Percentiles rank a stretch among this genome's conserved stretches.
Conservation (phyloP, 2,329 filamentous ascomycete species). For the Aspergillus latus region DNA sequence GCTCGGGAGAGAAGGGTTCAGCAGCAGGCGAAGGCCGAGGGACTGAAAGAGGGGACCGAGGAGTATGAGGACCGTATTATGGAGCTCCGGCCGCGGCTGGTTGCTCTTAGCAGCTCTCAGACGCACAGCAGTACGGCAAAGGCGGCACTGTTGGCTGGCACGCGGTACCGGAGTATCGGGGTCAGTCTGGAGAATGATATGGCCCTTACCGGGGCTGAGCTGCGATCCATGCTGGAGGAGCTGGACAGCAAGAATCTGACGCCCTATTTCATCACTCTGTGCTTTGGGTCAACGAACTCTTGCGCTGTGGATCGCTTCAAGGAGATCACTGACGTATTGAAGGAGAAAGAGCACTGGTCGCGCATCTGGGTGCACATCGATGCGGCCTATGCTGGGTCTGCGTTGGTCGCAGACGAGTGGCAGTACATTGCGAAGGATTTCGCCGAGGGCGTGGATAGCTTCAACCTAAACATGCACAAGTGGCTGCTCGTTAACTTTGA, state of each 20-base stretch:
- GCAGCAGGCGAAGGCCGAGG: constrained; percentile 55
- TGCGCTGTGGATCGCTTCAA: constrained; percentile 83
- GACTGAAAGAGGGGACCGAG: constrained; percentile 45
- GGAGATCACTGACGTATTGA: constrained; percentile 61
- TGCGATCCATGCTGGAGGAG: constrained; percentile 63
- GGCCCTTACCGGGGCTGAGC: constrained; percentile 64
- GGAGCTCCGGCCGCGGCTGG: constrained; percentile 66
- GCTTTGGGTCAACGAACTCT: constrained; percentile 81
- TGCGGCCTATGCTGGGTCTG: constrained; percentile 86
- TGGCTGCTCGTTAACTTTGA: constrained; percentile 96
- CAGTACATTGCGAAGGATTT: constrained; percentile 66
- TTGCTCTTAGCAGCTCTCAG: constrained; percentile 76
- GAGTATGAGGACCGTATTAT: constrained; percentile 70
- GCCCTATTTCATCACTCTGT: constrained; percentile 83
- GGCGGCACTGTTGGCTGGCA: constrained; percentile 79
- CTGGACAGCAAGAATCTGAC: constrained; percentile 69
- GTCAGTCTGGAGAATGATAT: constrained; percentile 64
- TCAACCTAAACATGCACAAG: constrained; percentile 97
- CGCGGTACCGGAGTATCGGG: constrained; percentile 71
- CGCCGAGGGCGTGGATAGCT: constrained; percentile 70
- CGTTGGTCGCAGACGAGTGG: constrained; percentile 78
- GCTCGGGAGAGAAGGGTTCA: constrained; percentile 77
- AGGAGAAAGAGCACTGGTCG: constrained; percentile 48
- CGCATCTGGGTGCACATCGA: constrained; percentile 90
- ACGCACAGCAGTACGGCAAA: constrained; percentile 85